These are phyloP conservation scores for Ascochyta viciae-villosae DNA, from an alignment of 2,329 filamentous ascomycete genomes.

Conservation along the genomic window DNA sequence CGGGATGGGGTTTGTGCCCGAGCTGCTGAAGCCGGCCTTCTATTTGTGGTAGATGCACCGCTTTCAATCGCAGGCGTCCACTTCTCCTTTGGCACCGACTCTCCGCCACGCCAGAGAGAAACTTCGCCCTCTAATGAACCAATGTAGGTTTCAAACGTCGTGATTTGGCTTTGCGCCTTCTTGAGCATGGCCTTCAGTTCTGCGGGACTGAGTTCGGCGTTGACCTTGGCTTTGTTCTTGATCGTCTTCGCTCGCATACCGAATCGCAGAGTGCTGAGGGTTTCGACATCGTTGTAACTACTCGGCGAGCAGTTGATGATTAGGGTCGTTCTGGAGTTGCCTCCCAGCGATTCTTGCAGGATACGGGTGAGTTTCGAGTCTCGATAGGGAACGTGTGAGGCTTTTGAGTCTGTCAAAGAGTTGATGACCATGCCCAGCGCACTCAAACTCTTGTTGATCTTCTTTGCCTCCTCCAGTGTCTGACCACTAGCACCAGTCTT, in stretches of 20 bases:
- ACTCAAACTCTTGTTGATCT: constrained; percentile 99
- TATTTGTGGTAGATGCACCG: constrained; percentile 59
- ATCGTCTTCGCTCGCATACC: constrained; percentile 97
- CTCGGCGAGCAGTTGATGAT: constrained; percentile 99
- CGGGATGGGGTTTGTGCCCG: constrained; percentile 68
- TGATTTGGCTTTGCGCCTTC: constrained; percentile 89
- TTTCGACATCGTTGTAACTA: constrained; percentile 97
- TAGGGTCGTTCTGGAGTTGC: constrained; percentile 96
- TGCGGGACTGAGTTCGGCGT: constrained; percentile 92
- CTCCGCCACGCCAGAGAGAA: constrained; percentile 84
- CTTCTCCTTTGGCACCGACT: constrained; percentile 84
- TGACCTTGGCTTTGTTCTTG: constrained; percentile 99
- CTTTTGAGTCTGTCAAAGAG: constrained; percentile 94
- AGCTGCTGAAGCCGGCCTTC: constrained; percentile 58
- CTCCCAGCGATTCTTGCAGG: constrained; percentile 93
- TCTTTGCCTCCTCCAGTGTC: constrained; percentile 97
- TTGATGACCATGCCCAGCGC: constrained; percentile 99
- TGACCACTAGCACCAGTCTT: constrained; percentile 98
- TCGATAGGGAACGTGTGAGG: constrained; percentile 92
- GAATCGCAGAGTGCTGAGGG: constrained; percentile 88
- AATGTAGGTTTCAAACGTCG: constrained; percentile 88
- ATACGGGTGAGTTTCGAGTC: constrained; percentile 98
- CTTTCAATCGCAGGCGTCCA: constrained; percentile 75
- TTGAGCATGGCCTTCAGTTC: constrained; percentile 93
- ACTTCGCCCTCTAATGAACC: constrained; percentile 84